These are phyloP conservation scores for Solanum ossicruentum DNA, from an alignment of 257 asterid genomes.

Conservation along the genomic window DNA sequence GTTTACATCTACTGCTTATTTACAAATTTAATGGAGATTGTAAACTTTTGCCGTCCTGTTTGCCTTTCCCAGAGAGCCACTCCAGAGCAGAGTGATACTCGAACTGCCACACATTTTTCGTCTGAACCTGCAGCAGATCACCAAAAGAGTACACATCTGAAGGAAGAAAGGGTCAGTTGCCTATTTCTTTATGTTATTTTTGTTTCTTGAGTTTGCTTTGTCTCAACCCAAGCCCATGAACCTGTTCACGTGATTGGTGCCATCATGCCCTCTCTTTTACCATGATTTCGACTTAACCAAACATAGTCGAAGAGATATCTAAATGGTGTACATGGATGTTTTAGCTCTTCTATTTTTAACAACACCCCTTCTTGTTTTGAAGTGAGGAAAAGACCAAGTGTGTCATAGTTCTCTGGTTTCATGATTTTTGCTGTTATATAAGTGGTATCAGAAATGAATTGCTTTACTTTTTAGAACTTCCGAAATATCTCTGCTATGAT, in stretches of 20 bases:
- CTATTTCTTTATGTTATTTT: neutral
- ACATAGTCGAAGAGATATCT: neutral
- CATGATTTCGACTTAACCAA: neutral
- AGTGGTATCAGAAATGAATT: neutral
- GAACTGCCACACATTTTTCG: conserved; percentile 17
- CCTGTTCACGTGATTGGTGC: neutral
- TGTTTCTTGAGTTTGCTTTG: neutral
- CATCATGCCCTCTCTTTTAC: neutral
- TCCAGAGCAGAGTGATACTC: conserved; percentile 22
- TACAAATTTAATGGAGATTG: neutral
- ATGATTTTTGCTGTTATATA: neutral
- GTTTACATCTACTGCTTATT: neutral
- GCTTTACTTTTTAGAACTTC: neutral
- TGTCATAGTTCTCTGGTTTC: neutral
- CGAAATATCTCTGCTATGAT: neutral
- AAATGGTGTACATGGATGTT: neutral
- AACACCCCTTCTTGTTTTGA: neutral
- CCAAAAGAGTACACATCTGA: conserved; percentile 15
- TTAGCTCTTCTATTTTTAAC: neutral
- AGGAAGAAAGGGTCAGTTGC: conserved; percentile 35
- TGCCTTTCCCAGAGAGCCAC: conserved; percentile 32
- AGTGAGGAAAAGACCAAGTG: neutral
- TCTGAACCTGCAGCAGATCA: conserved; percentile 14
- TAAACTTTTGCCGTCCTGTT: conserved; percentile 12
- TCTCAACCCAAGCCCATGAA: neutral